Percentiles rank a stretch among this genome's conserved stretches.
Evolutionary conservation across 176 grass and related monocot species (phyloP).

Genomic region (Guadua angustifolia): DNA sequence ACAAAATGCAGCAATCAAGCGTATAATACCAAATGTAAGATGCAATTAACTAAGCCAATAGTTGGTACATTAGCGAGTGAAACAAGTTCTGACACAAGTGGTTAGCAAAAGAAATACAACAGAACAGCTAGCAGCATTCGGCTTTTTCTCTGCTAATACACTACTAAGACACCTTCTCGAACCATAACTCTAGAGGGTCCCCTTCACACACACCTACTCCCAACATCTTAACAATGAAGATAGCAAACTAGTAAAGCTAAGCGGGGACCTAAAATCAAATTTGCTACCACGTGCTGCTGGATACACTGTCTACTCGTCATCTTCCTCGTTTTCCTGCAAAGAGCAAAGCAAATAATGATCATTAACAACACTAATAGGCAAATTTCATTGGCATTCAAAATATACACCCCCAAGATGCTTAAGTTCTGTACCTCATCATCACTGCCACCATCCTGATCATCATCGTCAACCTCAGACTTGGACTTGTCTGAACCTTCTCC

Average conservation of each 20-base stretch:
- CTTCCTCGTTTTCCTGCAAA: constrained; percentile 66
- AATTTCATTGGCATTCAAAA: not conserved
- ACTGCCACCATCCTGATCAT: constrained; percentile 45
- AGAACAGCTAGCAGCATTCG: constrained; percentile 38
- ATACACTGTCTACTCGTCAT: constrained; percentile 67
- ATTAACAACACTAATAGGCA: not conserved
- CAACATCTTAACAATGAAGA: constrained; percentile 34
- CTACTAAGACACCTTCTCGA: constrained; percentile 34
- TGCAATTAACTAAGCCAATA: constrained; percentile 35
- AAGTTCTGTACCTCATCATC: constrained; percentile 54
- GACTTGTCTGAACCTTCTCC: constrained; percentile 68
- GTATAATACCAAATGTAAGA: not conserved
- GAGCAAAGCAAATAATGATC: not conserved
- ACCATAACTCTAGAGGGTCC: constrained; percentile 39
- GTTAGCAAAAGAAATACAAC: constrained; percentile 63
- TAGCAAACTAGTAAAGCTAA: constrained; percentile 61
- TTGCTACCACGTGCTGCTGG: constrained; percentile 45
- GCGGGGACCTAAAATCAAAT: constrained; percentile 51
- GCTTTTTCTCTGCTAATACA: constrained; percentile 61
- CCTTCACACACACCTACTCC: constrained; percentile 31
- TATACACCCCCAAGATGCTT: not conserved
- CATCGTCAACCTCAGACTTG: constrained; percentile 80
- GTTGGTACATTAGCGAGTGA: constrained; percentile 47
- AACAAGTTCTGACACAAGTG: constrained; percentile 44
- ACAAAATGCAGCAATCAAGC: not conserved